Evolutionary conservation across 2,329 filamentous ascomycete genomes (phyloP).

Genomic region (Xenosphaeropsis pyriputrescens): DNA sequence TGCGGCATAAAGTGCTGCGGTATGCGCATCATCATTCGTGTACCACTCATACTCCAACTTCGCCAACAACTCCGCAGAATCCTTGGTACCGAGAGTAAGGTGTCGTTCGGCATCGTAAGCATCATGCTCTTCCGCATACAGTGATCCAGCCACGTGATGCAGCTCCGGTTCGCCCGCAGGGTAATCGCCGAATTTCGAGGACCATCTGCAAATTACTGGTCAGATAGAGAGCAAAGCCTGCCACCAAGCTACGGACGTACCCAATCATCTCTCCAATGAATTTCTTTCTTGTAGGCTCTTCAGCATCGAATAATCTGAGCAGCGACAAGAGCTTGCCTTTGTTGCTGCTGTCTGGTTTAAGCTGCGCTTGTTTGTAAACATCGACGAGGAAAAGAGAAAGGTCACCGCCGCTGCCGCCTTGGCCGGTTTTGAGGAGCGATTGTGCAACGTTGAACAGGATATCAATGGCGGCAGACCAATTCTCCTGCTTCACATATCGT

Average conservation of each 20-base stretch:
- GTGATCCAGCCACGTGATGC: conserved; percentile 76
- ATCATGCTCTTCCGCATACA: conserved; percentile 89
- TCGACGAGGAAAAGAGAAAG: conserved; percentile 78
- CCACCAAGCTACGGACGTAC: conserved; percentile 29
- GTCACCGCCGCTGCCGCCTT: conserved; percentile 86
- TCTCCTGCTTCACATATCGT: conserved; percentile 78
- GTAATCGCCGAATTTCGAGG: conserved; percentile 68
- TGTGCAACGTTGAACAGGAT: conserved; percentile 75
- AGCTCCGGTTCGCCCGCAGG: conserved; percentile 88
- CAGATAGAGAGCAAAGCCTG: background rate
- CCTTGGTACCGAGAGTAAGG: conserved; percentile 74
- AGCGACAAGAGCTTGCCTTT: conserved; percentile 67
- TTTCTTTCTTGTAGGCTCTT: conserved; percentile 85
- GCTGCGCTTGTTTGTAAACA: conserved; percentile 76
- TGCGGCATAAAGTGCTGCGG: conserved; percentile 72
- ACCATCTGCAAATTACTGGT: conserved; percentile 45
- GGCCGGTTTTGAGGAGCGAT: conserved; percentile 78
- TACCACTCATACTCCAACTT: conserved; percentile 92
- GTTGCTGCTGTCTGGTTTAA: conserved; percentile 58
- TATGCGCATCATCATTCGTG: conserved; percentile 72
- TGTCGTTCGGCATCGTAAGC: conserved; percentile 89
- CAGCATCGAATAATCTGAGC: conserved; percentile 63
- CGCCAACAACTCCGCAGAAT: conserved; percentile 68
- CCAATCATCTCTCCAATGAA: conserved; percentile 76
- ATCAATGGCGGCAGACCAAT: conserved; percentile 76